A percentile compares a stretch with the other conserved stretches of the same genome.
Conservation (phyloP, 225 moss, liverwort and hornwort species). For the Rhytidiadelphus loreus region DNA sequence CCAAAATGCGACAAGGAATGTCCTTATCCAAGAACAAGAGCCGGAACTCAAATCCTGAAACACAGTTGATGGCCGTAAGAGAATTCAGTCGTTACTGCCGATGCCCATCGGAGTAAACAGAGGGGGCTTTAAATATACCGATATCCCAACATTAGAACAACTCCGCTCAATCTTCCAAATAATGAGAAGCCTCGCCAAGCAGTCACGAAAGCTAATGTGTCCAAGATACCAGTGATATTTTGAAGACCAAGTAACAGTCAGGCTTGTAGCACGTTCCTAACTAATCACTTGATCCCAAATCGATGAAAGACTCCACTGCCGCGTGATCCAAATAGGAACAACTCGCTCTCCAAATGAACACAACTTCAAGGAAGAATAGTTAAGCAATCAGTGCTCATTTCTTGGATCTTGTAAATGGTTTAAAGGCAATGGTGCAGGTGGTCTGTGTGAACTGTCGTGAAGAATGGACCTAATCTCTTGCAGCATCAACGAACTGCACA, state of each 20-base stretch:
- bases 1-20: not conserved
- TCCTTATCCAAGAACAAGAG: not conserved
- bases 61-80: not conserved
- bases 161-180: not conserved
- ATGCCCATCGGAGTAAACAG: not conserved
- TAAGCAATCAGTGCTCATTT: slow-evolving; percentile 10
- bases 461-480: slow-evolving; percentile 40
- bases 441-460: slow-evolving; percentile 13
- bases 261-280: not conserved
- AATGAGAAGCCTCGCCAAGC: not conserved
- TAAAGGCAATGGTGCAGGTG: slow-evolving; percentile 7
- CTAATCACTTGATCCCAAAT: not conserved
- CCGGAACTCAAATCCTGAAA: not conserved
- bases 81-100: not conserved
- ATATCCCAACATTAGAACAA: not conserved
- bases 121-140: not conserved
- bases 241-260: not conserved
- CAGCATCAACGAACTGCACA: slow-evolving; percentile 45
- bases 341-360: not conserved
- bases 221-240: not conserved
- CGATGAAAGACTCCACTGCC: not conserved
- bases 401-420: slow-evolving; percentile 11
- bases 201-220: not conserved
- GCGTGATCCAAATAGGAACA: not conserved
- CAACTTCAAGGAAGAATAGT: not conserved